Conservation (phyloP, 2,329 filamentous ascomycete species). For the Helminthosporium solani region DNA sequence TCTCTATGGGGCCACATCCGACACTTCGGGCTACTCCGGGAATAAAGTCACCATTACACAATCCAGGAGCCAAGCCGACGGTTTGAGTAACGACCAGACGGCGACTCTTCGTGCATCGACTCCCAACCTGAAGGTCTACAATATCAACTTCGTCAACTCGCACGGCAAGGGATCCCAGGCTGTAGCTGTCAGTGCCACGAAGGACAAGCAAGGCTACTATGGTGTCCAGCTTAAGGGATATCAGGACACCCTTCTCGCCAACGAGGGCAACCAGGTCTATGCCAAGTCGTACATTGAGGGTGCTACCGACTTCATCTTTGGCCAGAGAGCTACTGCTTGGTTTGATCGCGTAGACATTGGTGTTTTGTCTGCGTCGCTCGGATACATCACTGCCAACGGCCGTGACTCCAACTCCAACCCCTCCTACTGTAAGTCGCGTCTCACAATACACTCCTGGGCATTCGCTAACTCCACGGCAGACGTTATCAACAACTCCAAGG, state of each 20-base stretch:
- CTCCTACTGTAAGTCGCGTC: constrained; percentile 42
- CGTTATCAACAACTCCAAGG: constrained; percentile 56
- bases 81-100: constrained; percentile 55
- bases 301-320: constrained; percentile 62
- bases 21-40: constrained; percentile 48
- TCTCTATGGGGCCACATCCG: constrained; percentile 62
- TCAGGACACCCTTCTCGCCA: constrained; percentile 54
- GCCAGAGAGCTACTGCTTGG: constrained; percentile 55
- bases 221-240: constrained; percentile 56
- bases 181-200: constrained; percentile 56
- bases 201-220: constrained; percentile 58
- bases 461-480: constrained; percentile 18
- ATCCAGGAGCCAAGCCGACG: constrained; percentile 49
- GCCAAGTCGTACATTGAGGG: constrained; percentile 59
- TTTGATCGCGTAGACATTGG: constrained; percentile 53
- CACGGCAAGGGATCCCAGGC: constrained; percentile 53
- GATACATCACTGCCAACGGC: constrained; percentile 45
- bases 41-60: constrained; percentile 61
- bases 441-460: neutral
- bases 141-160: constrained; percentile 56
- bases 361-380: constrained; percentile 44
- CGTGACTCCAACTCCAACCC: constrained; percentile 33
- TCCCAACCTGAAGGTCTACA: constrained; percentile 60
- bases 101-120: constrained; percentile 53
- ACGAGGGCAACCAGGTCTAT: constrained; percentile 57